Evolutionary conservation across 768 basidiomycete genomes (phyloP), one percentile per base, ranked within the genome.

Genomic region (Artomyces pyxidatus): DNA sequence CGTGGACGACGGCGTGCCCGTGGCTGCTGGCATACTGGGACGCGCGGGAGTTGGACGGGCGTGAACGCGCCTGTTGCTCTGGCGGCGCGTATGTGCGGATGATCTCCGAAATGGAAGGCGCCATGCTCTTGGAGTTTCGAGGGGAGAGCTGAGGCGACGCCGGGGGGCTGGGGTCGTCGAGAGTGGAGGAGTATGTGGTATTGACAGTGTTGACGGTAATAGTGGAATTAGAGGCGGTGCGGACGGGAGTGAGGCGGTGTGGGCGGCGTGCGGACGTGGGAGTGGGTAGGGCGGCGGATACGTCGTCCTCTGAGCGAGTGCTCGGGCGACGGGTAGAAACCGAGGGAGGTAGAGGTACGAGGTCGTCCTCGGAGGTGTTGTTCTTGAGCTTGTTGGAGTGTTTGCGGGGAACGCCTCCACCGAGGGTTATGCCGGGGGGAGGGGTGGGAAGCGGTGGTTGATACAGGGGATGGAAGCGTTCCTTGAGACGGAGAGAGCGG

Each of bases 31-130:
- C 71, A 28, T 70, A 64, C 10, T 75, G 61, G 5, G 80, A 75
- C 30, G 74, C 68, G 37, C 73, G 74, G 54, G 57, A 56, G 50
- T 68, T 66, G n/a, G 74, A 58, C 26, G 73, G 71, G 32, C 73
- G 71, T n/a, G 73, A 66, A 35, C 76, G 74, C 25, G 63, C 64
- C 57, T 77, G 79, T 43, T 69, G 67, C 55, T 76, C 69, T 19
- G 68, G 71, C n/a, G 86, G 85, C 3, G 82, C 81, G 67, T 91
- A 81, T 23, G 77, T 77, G 25, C 85, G 81, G 52, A 93, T 92
- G 52, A 93, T 93, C 49, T 93, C 89, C 35, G 84, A 85, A 61
- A 93, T 93, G 12, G 88, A 87, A 41, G 90, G 89, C 6, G 81
- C 77, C 43, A 83, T 61, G 17, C 68, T 69, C 63, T 78, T 60